Percentiles rank a stretch among this genome's conserved stretches.
phyloP scores from a whole-genome alignment of 2,329 filamentous ascomycete genomes.

The Talaromyces sp. region DNA sequence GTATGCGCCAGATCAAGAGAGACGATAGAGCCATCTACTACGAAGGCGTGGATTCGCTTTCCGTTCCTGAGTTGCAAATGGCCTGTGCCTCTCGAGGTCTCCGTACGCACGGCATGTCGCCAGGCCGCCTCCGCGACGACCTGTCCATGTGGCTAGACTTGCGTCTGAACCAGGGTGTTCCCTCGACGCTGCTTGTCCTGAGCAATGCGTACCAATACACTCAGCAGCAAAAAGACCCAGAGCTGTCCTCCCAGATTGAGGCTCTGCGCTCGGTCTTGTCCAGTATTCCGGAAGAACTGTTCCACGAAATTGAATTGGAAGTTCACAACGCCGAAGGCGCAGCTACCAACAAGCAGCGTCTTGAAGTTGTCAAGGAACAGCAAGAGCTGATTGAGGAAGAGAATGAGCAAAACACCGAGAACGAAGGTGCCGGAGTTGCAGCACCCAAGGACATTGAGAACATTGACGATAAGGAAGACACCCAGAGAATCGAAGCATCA shows the following conservation, averaged over 20 bases:
- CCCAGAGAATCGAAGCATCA: constrained; percentile 44
- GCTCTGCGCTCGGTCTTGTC: constrained; percentile 87
- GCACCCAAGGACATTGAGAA: constrained; percentile 81
- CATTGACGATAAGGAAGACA: constrained; percentile 86
- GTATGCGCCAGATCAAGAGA: constrained; percentile 98
- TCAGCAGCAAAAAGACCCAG: constrained; percentile 62
- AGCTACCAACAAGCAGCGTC: constrained; percentile 96
- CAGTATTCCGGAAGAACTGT: constrained; percentile 93
- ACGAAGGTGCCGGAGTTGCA: constrained; percentile 66
- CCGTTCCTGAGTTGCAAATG: constrained; percentile 86
- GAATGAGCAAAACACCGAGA: constrained; percentile 81
- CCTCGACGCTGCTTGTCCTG: constrained; percentile 87
- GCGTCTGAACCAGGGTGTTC: constrained; percentile 87
- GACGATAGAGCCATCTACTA: constrained; percentile 92
- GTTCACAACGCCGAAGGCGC: constrained; percentile 95
- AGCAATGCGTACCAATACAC: constrained; percentile 99
- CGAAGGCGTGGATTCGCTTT: constrained; percentile 87
- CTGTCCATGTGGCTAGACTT: constrained; percentile 92
- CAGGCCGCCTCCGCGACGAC: constrained; percentile 79
- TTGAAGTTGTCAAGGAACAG: constrained; percentile 97
- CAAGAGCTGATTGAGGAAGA: constrained; percentile 97
- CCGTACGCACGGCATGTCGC: constrained; percentile 85
- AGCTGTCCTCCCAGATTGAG: constrained; percentile 85
- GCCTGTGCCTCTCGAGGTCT: constrained; percentile 89
- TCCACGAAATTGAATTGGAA: constrained; percentile 99